Percentiles rank a stretch among this genome's conserved stretches.
Conservation (phyloP, 768 basidiomycete genomes). For the Russula foetens region DNA sequence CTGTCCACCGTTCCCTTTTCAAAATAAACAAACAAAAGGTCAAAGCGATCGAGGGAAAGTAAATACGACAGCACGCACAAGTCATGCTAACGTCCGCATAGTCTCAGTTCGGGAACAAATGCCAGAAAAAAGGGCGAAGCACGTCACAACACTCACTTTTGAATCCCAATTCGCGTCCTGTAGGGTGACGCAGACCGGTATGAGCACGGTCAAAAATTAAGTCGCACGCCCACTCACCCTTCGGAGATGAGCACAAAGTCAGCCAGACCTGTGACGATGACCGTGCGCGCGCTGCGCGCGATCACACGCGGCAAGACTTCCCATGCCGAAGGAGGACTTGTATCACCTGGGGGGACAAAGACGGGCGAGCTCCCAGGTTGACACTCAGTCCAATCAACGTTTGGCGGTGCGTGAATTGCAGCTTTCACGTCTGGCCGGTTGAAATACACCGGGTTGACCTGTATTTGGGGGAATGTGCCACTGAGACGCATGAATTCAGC, state of each 20-base stretch:
- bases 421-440: conserved; percentile 18
- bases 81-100: conserved; percentile 12
- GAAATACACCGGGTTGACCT: conserved; percentile 17
- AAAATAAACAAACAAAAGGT: not conserved
- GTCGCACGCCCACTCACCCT: conserved; percentile 5
- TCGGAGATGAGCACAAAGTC: conserved; percentile 13
- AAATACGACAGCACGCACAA: conserved; percentile 7
- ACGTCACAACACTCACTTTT: conserved; percentile 12
- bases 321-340: not conserved
- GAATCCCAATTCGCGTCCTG: conserved; percentile 13
- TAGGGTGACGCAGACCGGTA: not conserved
- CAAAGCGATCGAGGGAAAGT: not conserved
- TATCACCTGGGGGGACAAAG: conserved; percentile 1
- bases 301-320: conserved; percentile 14
- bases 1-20: conserved; percentile 14
- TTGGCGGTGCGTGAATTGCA: conserved; percentile 17
- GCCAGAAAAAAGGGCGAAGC: not conserved
- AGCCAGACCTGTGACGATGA: conserved; percentile 7
- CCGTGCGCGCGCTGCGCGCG: not conserved
- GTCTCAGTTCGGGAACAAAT: not conserved
- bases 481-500: not conserved
- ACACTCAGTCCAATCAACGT: conserved; percentile 18
- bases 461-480: conserved; percentile 16
- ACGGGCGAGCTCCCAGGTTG: not conserved
- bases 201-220: not conserved